Evolutionary conservation across 805 yeast genomes (phyloP).

Genomic region (Candida gorgasii): DNA sequence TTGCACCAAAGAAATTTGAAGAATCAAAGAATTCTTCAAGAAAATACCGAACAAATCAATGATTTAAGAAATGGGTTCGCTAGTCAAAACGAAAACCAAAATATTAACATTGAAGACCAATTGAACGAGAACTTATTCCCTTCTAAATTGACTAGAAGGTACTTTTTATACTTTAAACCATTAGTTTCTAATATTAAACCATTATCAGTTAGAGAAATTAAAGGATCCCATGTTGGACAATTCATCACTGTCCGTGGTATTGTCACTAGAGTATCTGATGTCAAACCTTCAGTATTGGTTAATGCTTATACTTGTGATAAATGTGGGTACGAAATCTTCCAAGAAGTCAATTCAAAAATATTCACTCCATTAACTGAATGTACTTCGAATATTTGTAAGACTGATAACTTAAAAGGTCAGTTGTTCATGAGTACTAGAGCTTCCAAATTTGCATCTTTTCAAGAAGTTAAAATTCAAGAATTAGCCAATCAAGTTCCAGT

Average conservation of each 20-base stretch:
- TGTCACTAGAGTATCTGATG: slow-evolving; percentile 93
- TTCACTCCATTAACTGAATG: slow-evolving; percentile 90
- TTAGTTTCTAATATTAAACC: slow-evolving; percentile 55
- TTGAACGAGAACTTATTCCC: slow-evolving; percentile 65
- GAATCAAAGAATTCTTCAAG: slow-evolving; percentile 71
- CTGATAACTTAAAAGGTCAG: slow-evolving; percentile 83
- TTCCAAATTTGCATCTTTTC: slow-evolving; percentile 91
- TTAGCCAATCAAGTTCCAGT: slow-evolving; percentile 95
- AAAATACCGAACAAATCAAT: slow-evolving; percentile 60
- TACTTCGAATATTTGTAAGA: slow-evolving; percentile 74
- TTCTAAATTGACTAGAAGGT: slow-evolving; percentile 81
- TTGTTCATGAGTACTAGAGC: slow-evolving; percentile 93
- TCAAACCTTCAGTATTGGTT: slow-evolving; percentile 86
- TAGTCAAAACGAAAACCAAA: slow-evolving; percentile 17
- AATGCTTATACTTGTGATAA: slow-evolving; percentile 97
- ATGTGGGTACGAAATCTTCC: slow-evolving; percentile 96
- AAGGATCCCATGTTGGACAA: slow-evolving; percentile 80
- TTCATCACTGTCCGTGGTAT: slow-evolving; percentile 91
- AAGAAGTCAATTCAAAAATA: slow-evolving; percentile 82
- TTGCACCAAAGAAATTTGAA: slow-evolving; percentile 85
- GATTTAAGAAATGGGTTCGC: slow-evolving; percentile 38
- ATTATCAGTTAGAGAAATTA: slow-evolving; percentile 85
- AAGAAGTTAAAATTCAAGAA: slow-evolving; percentile 94
- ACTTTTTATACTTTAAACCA: slow-evolving; percentile 85
- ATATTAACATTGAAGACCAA: slow-evolving; percentile 14